Base-by-base conservation (phyloP, 2,329 filamentous ascomycete genomes). In the Thyridium curvatum region DNA sequence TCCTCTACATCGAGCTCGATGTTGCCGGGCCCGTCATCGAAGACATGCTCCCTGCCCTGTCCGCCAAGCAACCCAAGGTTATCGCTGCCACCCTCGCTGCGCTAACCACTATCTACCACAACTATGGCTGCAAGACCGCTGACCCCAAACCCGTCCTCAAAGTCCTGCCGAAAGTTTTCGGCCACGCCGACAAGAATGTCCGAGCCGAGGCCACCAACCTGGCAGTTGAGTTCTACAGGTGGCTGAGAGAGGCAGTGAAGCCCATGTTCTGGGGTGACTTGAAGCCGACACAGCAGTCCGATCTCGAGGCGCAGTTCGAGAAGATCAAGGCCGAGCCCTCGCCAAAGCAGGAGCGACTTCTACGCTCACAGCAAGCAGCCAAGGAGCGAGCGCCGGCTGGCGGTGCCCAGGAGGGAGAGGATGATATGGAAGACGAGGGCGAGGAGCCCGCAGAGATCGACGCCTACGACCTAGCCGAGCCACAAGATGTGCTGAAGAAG, bases 231-330 rank as follows among this genome's bases (percentile, higher is more conserved):
- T 78, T 98, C 41, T 98, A 98, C 63, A 75, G 93, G 62, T 98
- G 94, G 93, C 72, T 98, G 28, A 85, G 91, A 49, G 93, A 98
- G 47, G 91, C 91, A 10, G 96, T 98, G 82, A 98, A 98, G 60
- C 88, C 91, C 30, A 84, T 97, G 63, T 97, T 98, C 60, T 98
- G 93, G 90, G 80, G 77, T 33, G 93, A 98, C 42, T 64, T 98
- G 44, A 98, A 98, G 60, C 85, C 91, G 1, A 91, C 94, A 1
- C 93, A 98, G 57, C 93, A 98, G 60, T 80, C 83, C 45, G 94
- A 98, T 55, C 68, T 98, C 41, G 94, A 98, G 55, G 86, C 90
- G 30, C 77, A 94, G 36, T 98, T 98, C 47, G 93, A 97, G 53
- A 89, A 87, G 52, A 77, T 96, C 56, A 96, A 95, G 59, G 77